Evolutionary conservation across 139 green algal species (phyloP).

Genomic region (Trebouxia sp.): DNA sequence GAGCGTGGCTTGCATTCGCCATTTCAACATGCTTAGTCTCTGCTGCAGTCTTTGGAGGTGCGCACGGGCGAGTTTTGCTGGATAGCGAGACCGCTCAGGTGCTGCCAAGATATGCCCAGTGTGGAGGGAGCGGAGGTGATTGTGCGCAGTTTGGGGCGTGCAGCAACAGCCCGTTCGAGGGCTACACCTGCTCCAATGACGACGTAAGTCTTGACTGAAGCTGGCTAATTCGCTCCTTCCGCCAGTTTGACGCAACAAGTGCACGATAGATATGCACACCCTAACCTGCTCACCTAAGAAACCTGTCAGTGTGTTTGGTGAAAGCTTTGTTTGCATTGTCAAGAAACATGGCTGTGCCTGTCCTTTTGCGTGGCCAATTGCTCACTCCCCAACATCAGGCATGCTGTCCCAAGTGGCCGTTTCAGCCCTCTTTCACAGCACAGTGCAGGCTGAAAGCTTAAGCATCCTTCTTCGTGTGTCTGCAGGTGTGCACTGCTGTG

Average conservation of each 20-base stretch:
- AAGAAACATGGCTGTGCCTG: background rate
- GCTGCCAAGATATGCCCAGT: slow-evolving; percentile 12
- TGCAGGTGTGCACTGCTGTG: slow-evolving; percentile 10
- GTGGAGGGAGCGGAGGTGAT: slow-evolving; percentile 2
- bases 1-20: background rate
- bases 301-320: too few relatives aligned
- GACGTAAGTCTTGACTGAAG: too few relatives aligned
- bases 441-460: background rate
- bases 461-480: background rate
- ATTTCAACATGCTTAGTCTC: too few relatives aligned
- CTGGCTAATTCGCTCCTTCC: too few relatives aligned
- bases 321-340: background rate
- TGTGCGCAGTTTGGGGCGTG: background rate
- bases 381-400: too few relatives aligned
- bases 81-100: background rate
- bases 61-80: background rate
- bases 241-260: too few relatives aligned
- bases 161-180: background rate
- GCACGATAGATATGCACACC: too few relatives aligned
- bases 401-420: too few relatives aligned
- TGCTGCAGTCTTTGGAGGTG: background rate
- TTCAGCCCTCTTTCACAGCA: too few relatives aligned
- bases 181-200: background rate
- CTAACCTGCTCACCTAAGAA: too few relatives aligned
- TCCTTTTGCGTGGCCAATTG: too few relatives aligned